Evolutionary conservation across 805 yeast species (phyloP), one percentile per base, ranked within the genome.

Genomic region (Yamadazyma akitaensis): DNA sequence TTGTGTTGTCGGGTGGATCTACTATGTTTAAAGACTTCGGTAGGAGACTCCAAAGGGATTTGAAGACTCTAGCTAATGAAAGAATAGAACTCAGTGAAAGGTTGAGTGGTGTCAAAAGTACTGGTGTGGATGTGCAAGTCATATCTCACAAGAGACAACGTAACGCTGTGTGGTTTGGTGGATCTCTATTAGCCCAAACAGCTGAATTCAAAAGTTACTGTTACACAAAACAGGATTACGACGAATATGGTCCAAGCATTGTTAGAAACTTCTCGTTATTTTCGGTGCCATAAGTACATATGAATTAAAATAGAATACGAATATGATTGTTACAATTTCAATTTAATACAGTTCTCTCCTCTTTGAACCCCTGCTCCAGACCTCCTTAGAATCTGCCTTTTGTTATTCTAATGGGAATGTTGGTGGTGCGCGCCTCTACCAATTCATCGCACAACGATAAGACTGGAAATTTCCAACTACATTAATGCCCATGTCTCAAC

Each of bases 161-260:
- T 66, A 89, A 94, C 62, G 99, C 99, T 2, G 99, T 94, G 49
- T 94, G 99, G 99, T 94, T 92, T 64, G 99, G 99, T 58, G 99
- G 99, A 56, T 87, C 96, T 17, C 73, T 94, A 56, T 77, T 94
- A 63, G 98, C 99, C 1, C 98, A 92, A 73, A 94, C 99, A 10
- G 83, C 96, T 18, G 99, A 94, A 70, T 94, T 94, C 73, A 88
- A 86, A 69, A 82, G 95, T 66, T 91, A 91, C 69, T 94, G 98
- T 67, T 94, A 94, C 73, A 92, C 99, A 19, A 94, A 94, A 73
- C 84, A 85, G 62, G 99, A 94, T 63, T 94, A 94, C 68, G 99
- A 94, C 62, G 99, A 94, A 72, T 85, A 85, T 61, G 99, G 99
- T 30, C 99, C 99, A 47, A 88, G 87, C 60, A 94, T 94, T 60